Percentiles rank a stretch among this genome's conserved stretches.
Evolutionary conservation across 768 basidiomycete species (phyloP).

Genomic region (Suillus americanus): DNA sequence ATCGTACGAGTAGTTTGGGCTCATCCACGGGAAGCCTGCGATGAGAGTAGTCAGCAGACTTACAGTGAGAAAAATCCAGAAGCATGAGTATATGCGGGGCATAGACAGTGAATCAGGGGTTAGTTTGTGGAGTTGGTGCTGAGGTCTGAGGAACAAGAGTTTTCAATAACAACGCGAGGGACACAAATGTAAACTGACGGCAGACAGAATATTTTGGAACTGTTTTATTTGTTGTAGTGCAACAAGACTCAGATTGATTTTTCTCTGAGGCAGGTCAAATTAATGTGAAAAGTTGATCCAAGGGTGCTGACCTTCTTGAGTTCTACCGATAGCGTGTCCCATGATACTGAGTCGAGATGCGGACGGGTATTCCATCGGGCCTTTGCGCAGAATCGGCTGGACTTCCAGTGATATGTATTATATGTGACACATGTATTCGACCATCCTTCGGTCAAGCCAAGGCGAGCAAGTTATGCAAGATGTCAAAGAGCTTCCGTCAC

Average conservation of each 20-base stretch:
- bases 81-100: slow-evolving; percentile 46
- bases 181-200: slow-evolving; percentile 35
- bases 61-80: slow-evolving; percentile 42
- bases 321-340: slow-evolving; percentile 62
- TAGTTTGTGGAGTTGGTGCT: slow-evolving; percentile 31
- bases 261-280: slow-evolving; percentile 42
- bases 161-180: background rate
- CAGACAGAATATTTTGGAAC: slow-evolving; percentile 50
- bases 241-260: slow-evolving; percentile 57
- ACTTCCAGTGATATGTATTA: slow-evolving; percentile 62
- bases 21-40: no score
- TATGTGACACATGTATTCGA: slow-evolving; percentile 37
- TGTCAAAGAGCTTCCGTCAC: slow-evolving; percentile 46
- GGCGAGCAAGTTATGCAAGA: slow-evolving; percentile 26
- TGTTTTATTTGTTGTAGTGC: slow-evolving; percentile 44
- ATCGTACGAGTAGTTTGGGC: no score
- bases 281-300: background rate
- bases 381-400: slow-evolving; percentile 53
- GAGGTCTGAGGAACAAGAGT: slow-evolving; percentile 30
- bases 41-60: no score
- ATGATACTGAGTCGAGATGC: slow-evolving; percentile 49
- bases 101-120: slow-evolving; percentile 58
- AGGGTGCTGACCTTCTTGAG: slow-evolving; percentile 53
- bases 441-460: slow-evolving; percentile 22
- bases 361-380: slow-evolving; percentile 54